Conservation (phyloP, 2,329 filamentous ascomycete species). For the Fusarium ambrosium region DNA sequence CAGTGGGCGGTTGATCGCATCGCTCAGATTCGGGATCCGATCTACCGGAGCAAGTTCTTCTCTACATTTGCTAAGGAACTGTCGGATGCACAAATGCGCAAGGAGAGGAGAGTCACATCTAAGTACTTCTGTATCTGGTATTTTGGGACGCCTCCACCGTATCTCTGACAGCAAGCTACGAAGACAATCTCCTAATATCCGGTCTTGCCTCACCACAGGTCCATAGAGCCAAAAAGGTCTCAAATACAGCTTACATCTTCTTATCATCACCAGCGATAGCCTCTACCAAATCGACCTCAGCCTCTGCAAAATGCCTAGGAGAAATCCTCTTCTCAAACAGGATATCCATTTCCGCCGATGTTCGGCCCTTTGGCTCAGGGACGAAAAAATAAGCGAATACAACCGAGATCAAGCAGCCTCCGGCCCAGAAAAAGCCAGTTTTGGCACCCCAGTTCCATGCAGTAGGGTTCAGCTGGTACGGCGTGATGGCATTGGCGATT, state of each 20-base stretch:
- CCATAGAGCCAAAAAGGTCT: too few species aligned
- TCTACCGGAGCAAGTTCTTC: not conserved
- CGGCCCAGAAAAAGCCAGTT: slow-evolving; percentile 52
- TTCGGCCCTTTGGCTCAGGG: slow-evolving; percentile 51
- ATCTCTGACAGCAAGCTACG: not conserved
- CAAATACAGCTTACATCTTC: not conserved
- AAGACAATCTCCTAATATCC: too few species aligned
- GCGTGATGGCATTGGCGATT: slow-evolving; percentile 52
- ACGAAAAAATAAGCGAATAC: slow-evolving; percentile 76
- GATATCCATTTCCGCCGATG: not conserved
- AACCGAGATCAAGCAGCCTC: slow-evolving; percentile 66
- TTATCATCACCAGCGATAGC: not conserved
- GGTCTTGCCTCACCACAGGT: too few species aligned
- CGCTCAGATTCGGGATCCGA: not conserved
- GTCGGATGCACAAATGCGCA: slow-evolving; percentile 30
- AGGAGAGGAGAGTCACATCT: slow-evolving; percentile 42
- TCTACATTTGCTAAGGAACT: slow-evolving; percentile 31
- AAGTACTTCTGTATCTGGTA: slow-evolving; percentile 42
- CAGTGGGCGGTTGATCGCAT: slow-evolving; percentile 6
- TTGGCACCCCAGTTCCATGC: slow-evolving; percentile 53
- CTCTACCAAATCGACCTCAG: not conserved
- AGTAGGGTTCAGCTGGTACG: slow-evolving; percentile 52
- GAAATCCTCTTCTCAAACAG: not conserved
- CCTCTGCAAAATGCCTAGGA: not conserved
- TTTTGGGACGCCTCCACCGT: slow-evolving; percentile 37